Evolutionary conservation across 352 stramenopile genomes (phyloP), one percentile per base, ranked within the genome.

Genomic region (Elongisporangium prolatum): DNA sequence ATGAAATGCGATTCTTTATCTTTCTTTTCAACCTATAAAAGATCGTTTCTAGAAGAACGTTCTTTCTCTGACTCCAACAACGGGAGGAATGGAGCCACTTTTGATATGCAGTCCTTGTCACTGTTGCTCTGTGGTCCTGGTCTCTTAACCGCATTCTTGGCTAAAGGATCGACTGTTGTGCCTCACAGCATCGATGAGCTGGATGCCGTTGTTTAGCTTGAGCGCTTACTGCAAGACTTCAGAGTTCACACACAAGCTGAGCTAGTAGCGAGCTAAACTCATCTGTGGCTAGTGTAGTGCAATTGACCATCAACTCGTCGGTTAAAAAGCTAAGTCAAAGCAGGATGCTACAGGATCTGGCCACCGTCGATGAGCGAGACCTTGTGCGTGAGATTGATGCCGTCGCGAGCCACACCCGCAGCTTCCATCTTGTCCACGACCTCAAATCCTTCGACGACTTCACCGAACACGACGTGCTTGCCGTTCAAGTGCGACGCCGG

Each of bases 351-450:
- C 21, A 89, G 48, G 59, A 88, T 70, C 61, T 95, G 80, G n/a
- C 83, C 85, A 22, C 85, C 85, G 56, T 88, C 77, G 49, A 72
- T 70, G 52, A 95, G 75, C 49, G 75, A 67, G 40, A 95, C 85
- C 64, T 89, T 91, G 77, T 95, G 85, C 57, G 75, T 52, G 9
- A 92, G 61, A 3, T 71, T 64, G 37, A 87, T 77, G 58, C 83
- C 83, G 40, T 93, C 85, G 50, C 62, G 64, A 16, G 74, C 67
- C 20, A 86, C 79, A 2, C 85, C 85, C 4, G 80, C 80, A 16
- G 66, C 54, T 57, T 95, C 86, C 86, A 95, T 93, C 67, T 75
- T 77, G 68, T 93, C 83, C 25, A 95, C 82, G 28, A 95, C 80
- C 9, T 85, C 68, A 61, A 93, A 92, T 18, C 86, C 86, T 8